A percentile compares a stretch with the other conserved stretches of the same genome.
Conservation (phyloP, 202 grass and related monocot species). For the Bolboschoenoplectus hybrid region DNA sequence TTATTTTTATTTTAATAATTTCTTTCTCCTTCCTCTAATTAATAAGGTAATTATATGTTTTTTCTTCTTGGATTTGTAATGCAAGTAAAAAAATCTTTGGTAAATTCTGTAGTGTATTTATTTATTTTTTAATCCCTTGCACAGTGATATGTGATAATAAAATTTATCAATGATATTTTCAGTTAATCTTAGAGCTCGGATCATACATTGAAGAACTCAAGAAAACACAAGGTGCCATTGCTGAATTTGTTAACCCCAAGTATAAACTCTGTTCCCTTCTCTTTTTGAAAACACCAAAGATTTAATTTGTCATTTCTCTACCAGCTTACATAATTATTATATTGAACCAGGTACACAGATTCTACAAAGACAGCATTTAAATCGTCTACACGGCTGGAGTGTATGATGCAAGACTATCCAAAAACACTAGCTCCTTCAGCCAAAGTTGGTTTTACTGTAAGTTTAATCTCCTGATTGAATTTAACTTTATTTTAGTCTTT, state of each 20-base stretch:
- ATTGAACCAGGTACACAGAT: constrained; percentile 68
- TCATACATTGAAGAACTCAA: constrained; percentile 86
- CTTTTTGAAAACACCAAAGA: constrained; percentile 38
- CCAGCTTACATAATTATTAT: constrained; percentile 16
- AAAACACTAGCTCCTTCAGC: constrained; percentile 77
- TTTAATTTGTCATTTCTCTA: constrained; percentile 15
- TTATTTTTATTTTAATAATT: constrained; percentile 34
- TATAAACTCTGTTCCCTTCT: constrained; percentile 46
- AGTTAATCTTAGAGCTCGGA: constrained; percentile 96
- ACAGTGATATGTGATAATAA: constrained; percentile 16
- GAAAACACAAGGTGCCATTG: constrained; percentile 84
- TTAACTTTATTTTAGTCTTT: background rate
- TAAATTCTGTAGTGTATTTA: background rate
- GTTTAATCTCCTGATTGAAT: background rate
- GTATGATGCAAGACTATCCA: constrained; percentile 99
- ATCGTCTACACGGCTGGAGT: constrained; percentile 91
- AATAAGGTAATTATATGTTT: background rate
- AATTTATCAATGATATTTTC: constrained; percentile 39
- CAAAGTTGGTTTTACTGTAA: constrained; percentile 98
- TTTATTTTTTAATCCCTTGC: constrained; percentile 16
- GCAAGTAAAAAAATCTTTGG: background rate
- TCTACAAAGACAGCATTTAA: constrained; percentile 87
- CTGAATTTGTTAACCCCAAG: constrained; percentile 99
- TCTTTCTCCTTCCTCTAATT: background rate
- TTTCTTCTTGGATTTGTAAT: background rate